These are phyloP conservation scores for Suhomyces maxii DNA, from an alignment of 1,139 yeast genomes.

Conservation along the genomic window DNA sequence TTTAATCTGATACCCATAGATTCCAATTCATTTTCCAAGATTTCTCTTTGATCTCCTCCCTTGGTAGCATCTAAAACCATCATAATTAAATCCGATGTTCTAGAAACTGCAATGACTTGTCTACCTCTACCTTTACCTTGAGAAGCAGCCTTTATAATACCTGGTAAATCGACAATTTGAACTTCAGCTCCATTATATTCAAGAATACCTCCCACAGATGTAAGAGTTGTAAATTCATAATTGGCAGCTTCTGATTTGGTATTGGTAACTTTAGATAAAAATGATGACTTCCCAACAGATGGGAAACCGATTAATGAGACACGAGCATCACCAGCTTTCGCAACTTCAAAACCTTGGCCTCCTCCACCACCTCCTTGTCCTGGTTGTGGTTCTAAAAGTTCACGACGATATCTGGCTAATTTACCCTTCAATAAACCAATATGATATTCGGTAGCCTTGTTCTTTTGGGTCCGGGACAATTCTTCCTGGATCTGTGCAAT, in stretches of 20 bases:
- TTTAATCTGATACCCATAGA: slow-evolving; percentile 92
- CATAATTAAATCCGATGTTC: slow-evolving; percentile 88
- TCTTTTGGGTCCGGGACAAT: slow-evolving; percentile 91
- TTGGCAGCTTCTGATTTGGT: slow-evolving; percentile 94
- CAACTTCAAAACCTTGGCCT: slow-evolving; percentile 93
- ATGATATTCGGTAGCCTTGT: slow-evolving; percentile 97
- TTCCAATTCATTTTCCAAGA: slow-evolving; percentile 86
- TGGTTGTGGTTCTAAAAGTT: slow-evolving; percentile 86
- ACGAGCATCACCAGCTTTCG: slow-evolving; percentile 95
- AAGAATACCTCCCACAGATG: slow-evolving; percentile 94
- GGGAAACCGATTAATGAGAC: slow-evolving; percentile 96
- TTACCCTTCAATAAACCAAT: slow-evolving; percentile 92
- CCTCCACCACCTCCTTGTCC: slow-evolving; percentile 67
- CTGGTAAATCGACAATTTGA: slow-evolving; percentile 94
- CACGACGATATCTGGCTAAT: slow-evolving; percentile 90
- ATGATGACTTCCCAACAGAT: slow-evolving; percentile 94
- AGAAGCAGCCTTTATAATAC: slow-evolving; percentile 94
- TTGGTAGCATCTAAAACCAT: slow-evolving; percentile 97
- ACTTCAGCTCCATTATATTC: slow-evolving; percentile 96
- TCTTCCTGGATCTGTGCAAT: slow-evolving; percentile 91
- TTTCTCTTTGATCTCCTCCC: slow-evolving; percentile 81
- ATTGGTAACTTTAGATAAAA: slow-evolving; percentile 81
- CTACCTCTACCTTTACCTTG: slow-evolving; percentile 98
- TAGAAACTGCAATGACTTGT: slow-evolving; percentile 94
- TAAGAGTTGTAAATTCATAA: slow-evolving; percentile 92